phyloP scores from a whole-genome alignment of 2,329 filamentous ascomycete genomes.

The Aaosphaeria pasadenensis region DNA sequence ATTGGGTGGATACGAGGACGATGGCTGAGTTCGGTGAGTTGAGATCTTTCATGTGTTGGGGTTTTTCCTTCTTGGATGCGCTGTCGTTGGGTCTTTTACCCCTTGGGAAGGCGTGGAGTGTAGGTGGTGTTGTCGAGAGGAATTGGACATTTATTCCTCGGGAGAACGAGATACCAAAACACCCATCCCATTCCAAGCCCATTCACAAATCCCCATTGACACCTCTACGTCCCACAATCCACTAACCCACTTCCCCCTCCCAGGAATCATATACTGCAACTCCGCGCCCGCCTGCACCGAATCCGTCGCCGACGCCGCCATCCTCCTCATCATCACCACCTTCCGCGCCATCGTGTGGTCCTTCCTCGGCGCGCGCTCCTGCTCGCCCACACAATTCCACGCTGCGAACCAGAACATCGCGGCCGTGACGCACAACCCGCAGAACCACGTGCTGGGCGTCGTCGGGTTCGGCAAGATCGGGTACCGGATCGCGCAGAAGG shows the following conservation, averaged over 20 bases:
- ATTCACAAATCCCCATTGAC: no score
- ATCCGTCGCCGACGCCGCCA: slow-evolving; percentile 68
- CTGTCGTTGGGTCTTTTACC: no score
- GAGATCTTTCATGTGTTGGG: no score
- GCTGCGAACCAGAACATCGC: slow-evolving; percentile 61
- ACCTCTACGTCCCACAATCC: no score
- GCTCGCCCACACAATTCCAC: slow-evolving; percentile 47
- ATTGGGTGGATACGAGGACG: slow-evolving; percentile 60
- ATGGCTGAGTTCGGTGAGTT: slow-evolving; percentile 59
- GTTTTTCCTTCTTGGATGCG: no score
- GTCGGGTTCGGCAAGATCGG: slow-evolving; percentile 64
- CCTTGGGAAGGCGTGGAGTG: no score
- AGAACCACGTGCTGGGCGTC: slow-evolving; percentile 60
- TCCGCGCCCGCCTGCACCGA: slow-evolving; percentile 68
- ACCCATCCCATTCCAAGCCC: background rate
- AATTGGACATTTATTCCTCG: background rate
- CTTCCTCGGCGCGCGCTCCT: slow-evolving; percentile 52
- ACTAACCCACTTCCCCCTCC: background rate
- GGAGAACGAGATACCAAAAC: background rate
- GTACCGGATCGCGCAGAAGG: slow-evolving; percentile 55
- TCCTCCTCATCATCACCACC: slow-evolving; percentile 65
- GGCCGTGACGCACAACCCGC: slow-evolving; percentile 61
- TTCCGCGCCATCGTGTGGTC: slow-evolving; percentile 69
- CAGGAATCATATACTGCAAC: slow-evolving; percentile 70
- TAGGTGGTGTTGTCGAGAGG: background rate